These are phyloP conservation scores for Ogataea corticis DNA, from an alignment of 805 yeast genomes.

Conservation along the genomic window DNA sequence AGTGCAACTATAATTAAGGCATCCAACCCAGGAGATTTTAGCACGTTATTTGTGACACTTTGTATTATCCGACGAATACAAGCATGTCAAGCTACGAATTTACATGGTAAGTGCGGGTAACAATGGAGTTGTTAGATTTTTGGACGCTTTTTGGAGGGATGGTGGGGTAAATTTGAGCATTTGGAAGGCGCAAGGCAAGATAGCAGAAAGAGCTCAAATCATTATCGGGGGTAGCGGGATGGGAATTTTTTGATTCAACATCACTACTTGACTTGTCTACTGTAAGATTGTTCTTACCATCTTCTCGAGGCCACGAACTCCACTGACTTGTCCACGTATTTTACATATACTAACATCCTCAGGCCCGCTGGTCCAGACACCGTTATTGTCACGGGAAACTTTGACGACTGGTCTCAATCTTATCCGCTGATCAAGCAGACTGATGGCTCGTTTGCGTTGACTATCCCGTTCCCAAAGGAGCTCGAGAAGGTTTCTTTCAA, in stretches of 20 bases:
- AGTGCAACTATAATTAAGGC: background rate
- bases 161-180: too few species aligned
- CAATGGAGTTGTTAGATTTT: too few species aligned
- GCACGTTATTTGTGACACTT: too few species aligned
- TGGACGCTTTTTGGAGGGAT: too few species aligned
- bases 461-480: slow-evolving; percentile 31
- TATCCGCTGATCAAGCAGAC: slow-evolving; percentile 46
- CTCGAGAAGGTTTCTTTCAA: slow-evolving; percentile 42
- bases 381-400: slow-evolving; percentile 61
- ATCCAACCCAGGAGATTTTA: background rate
- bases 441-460: slow-evolving; percentile 35
- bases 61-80: background rate
- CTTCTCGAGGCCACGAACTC: too few species aligned
- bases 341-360: slow-evolving; percentile 1
- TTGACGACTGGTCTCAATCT: slow-evolving; percentile 57
- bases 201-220: too few species aligned
- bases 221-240: too few species aligned
- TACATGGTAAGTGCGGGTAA: slow-evolving; percentile 26
- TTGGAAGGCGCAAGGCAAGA: too few species aligned
- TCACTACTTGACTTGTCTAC: too few species aligned
- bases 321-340: too few species aligned
- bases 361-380: slow-evolving; percentile 38
- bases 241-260: too few species aligned
- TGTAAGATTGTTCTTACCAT: too few species aligned
- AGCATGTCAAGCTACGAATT: slow-evolving; percentile 28